These are phyloP conservation scores for grape (Vitis vinifera) DNA, from an alignment of 164 flowering plant species.

Conservation along the genomic window DNA sequence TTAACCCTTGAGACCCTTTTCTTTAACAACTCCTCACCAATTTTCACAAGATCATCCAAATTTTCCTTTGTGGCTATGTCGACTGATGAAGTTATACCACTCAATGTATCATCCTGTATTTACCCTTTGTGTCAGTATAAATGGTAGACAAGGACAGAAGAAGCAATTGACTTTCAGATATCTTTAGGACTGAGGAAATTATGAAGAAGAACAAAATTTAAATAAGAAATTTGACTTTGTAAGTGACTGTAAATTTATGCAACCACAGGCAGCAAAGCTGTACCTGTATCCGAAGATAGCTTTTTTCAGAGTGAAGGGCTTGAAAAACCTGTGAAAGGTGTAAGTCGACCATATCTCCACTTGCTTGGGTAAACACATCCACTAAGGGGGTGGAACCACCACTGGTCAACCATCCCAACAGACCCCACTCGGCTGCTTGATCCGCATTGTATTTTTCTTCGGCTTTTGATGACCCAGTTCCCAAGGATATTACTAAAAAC, in stretches of 20 bases:
- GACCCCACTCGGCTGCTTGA: conserved; percentile 33
- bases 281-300: neutral
- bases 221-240: too few species aligned
- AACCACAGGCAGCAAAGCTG: too few species aligned
- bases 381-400: conserved; percentile 28
- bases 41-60: conserved; percentile 13
- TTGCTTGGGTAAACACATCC: conserved; percentile 35
- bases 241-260: too few species aligned
- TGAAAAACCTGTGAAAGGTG: conserved; percentile 3
- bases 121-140: too few species aligned
- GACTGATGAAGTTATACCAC: conserved; percentile 10
- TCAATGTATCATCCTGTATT: conserved; percentile 34
- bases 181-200: too few species aligned
- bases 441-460: conserved; percentile 20
- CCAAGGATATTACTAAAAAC: conserved; percentile 31
- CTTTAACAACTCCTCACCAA: conserved; percentile 21
- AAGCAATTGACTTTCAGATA: too few species aligned
- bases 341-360: conserved; percentile 39
- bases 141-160: too few species aligned
- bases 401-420: conserved; percentile 20
- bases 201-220: too few species aligned
- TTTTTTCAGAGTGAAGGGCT: conserved; percentile 7
- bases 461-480: conserved; percentile 29
- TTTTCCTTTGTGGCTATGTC: conserved; percentile 25
- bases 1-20: conserved; percentile 32